Evolutionary conservation across 228 moss, liverwort and hornwort genomes (phyloP).

Genomic region (Sphagnum fallax): DNA sequence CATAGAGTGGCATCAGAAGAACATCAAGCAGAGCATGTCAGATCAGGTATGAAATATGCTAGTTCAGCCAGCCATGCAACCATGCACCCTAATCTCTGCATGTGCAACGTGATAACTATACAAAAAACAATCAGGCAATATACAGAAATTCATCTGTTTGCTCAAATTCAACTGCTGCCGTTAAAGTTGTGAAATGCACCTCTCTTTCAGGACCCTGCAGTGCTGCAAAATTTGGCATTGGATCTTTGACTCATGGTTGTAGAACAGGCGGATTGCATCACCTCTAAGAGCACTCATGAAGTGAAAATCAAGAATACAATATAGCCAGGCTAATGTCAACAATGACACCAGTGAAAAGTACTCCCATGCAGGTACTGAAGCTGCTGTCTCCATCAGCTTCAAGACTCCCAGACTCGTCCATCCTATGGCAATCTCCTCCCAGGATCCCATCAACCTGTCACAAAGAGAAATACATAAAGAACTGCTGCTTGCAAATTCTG

Average conservation of each 20-base stretch:
- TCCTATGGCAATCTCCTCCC: conserved; percentile 20
- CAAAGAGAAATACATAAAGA: no score
- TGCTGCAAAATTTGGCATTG: conserved; percentile 44
- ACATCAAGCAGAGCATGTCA: no score
- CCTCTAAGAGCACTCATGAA: conserved; percentile 69
- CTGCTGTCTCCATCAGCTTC: conserved; percentile 40
- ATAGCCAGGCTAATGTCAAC: conserved; percentile 36
- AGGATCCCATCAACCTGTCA: conserved; percentile 18
- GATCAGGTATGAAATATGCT: no score
- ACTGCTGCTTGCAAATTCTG: no score
- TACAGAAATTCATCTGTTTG: no score
- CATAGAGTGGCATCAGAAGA: no score
- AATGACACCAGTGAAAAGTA: conserved; percentile 38
- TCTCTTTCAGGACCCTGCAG: conserved; percentile 56
- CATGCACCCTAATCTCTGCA: no score
- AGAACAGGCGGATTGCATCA: conserved; percentile 48
- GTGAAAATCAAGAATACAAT: conserved; percentile 62
- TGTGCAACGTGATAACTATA: no score
- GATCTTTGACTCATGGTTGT: conserved; percentile 43
- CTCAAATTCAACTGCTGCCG: no score
- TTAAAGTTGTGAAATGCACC: conserved; percentile 16
- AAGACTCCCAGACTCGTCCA: conserved; percentile 48
- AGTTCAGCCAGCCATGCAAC: no score
- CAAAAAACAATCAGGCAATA: no score
- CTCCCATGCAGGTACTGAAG: conserved; percentile 61